Base-by-base conservation (phyloP, 768 basidiomycete genomes). In the Cyathus striatus region DNA sequence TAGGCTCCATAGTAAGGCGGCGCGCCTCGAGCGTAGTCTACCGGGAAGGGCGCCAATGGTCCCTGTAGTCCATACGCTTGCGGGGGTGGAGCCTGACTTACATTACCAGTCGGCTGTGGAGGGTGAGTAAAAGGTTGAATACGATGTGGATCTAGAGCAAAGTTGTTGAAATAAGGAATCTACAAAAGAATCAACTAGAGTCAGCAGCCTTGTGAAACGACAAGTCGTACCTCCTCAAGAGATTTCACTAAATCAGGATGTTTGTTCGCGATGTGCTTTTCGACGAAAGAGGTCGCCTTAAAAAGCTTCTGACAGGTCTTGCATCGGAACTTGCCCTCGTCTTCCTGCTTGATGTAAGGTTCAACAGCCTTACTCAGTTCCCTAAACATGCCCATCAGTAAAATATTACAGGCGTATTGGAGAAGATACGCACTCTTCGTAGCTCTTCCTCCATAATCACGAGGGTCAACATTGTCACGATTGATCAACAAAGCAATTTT, bases 251-350 rank as follows among this genome's bases (percentile, higher is more conserved):
- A 69, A 47, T 96, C 90, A 9, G 86, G 70, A 59, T 99, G 96
- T 61, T 98, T 98, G 61, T 94, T 91, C 10, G 84, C 79, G 47
- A 99, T 84, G 60, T 99, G 96, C 72, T 98, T 98, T 68, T 95
- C 91, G 38, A 98, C 89, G 65, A 97, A 99, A 20, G 93, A 82
- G 24, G 89, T 86, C 3, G 93, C 96, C 62, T 94, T 94, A 83
- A 99, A 99, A 17, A 98, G 74, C 69, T 99, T 99, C 65, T 83
- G 85, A 64, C 96, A 99, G 22, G 83, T 84, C 70, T 90, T 95
- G 70, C 96, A 99, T 49, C 96, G 77, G 69, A 89, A 98, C 60
- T 96, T 98, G 55, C 86, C 90, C 64, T 95, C 91, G 52, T 97
- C 95, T 64, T 98, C 95, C 60, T 92, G 88, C 65, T 94, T 94